phyloP scores from a whole-genome alignment of 2,329 filamentous ascomycete genomes.

The Catunica adiposa region DNA sequence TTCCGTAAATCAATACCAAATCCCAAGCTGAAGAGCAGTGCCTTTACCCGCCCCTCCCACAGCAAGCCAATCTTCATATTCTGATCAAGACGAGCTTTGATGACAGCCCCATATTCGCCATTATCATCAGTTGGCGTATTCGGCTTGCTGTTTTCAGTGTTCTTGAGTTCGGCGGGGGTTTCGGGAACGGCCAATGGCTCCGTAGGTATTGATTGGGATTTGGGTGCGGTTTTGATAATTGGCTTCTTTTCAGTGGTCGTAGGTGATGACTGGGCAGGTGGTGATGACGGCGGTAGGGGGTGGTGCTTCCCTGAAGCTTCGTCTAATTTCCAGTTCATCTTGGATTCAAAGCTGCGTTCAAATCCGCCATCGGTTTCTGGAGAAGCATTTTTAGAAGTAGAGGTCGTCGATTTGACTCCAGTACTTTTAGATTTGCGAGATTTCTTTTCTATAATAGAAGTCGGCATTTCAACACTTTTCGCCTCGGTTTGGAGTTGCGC shows the following conservation, averaged over 20 bases:
- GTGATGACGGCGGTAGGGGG: background rate
- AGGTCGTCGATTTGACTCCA: background rate
- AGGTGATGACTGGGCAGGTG: background rate
- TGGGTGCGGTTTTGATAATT: background rate
- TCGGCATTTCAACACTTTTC: background rate
- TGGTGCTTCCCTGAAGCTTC: conserved; percentile 9
- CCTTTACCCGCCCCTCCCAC: conserved; percentile 89
- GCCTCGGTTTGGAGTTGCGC: background rate
- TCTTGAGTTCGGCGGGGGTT: too few relatives aligned
- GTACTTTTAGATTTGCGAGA: background rate
- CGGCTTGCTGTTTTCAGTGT: too few relatives aligned
- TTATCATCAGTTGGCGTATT: conserved; percentile 19
- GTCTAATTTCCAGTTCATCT: conserved; percentile 34
- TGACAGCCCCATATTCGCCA: conserved; percentile 60
- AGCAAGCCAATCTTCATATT: conserved; percentile 69
- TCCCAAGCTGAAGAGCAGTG: conserved; percentile 79
- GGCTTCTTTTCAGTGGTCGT: background rate
- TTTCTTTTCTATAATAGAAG: background rate
- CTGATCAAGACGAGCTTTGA: conserved; percentile 83
- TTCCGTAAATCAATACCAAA: conserved; percentile 67
- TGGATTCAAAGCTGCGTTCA: conserved; percentile 36
- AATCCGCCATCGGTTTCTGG: conserved; percentile 14
- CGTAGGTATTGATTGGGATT: too few relatives aligned
- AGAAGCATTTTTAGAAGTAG: background rate
- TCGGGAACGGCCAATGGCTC: too few relatives aligned